Base-by-base conservation (phyloP, 495 filamentous ascomycete species). In the Daldinia grandis region DNA sequence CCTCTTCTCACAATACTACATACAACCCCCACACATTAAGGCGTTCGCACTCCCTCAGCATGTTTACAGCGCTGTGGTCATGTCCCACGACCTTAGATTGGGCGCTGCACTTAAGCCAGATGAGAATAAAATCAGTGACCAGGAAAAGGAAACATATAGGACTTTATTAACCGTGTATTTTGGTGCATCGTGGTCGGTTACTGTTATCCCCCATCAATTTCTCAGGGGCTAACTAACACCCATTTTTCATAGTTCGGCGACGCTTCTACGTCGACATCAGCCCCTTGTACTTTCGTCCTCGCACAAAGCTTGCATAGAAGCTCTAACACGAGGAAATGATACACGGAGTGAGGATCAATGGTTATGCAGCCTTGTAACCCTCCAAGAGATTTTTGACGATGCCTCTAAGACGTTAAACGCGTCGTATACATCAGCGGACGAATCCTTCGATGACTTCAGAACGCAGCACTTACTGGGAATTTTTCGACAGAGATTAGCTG, bases 1-100 rank as follows among this genome's bases (percentile, higher is more conserved):
- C 27, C 60, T 72, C 25, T 72, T 68, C 55, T 72, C 69, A 10
- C 69, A 72, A 49, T 72, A 72, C 37, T 72, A 72, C 30, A 64
- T 72, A 44, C 69, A 72, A 6, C 69, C 69, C 5, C 64, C 64
- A 1, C 47, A 72, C 4, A 61, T 67, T 24, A 64, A 51, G 15
- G n/a, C 64, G 0, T 72, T 72, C 8, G 69, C 64, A 31, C 47
- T 72, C 2, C 69, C 69, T n/a, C 69, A 72, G 21, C 69, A 72
- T 28, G 19, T 66, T 14, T 72, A 72, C 14, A 68, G 69, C 31
- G 69, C 69, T 12, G 60, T 72, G 49, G 60, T 67, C n/a, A 72
- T 72, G 69, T 63, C 64, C 28, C 64, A 72, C 10, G 69, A 72
- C 28, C 69, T 72, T 30, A 64, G 42, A 3, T 60, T 72, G 19